Percentiles rank a stretch among this genome's conserved stretches.
Evolutionary conservation across 495 filamentous ascomycete species (phyloP).

Genomic region (Neurospora sp.): DNA sequence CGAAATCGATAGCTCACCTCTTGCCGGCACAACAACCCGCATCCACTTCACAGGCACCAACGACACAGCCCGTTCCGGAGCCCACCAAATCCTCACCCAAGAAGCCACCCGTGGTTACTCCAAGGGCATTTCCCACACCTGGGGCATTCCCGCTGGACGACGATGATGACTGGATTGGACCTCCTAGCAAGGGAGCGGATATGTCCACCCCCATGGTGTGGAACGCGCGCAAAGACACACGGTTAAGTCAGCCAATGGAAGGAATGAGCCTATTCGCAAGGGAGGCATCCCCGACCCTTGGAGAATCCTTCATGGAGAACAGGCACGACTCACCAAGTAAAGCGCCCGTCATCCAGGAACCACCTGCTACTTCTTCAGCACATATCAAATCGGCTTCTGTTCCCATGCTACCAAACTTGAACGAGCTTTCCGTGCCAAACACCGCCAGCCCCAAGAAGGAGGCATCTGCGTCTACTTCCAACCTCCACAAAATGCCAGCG

Average conservation of each 20-base stretch:
- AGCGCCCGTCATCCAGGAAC: slow-evolving; percentile 23
- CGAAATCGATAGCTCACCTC: slow-evolving; percentile 56
- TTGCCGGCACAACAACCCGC: slow-evolving; percentile 23
- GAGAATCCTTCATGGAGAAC: slow-evolving; percentile 16
- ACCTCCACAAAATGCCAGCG: slow-evolving; percentile 30
- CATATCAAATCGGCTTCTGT: slow-evolving; percentile 49
- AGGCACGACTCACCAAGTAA: slow-evolving; percentile 29
- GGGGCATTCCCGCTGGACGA: slow-evolving; percentile 51
- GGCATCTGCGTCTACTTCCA: slow-evolving; percentile 53
- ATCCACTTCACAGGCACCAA: slow-evolving; percentile 12
- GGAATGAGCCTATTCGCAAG: slow-evolving; percentile 44
- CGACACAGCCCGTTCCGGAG: slow-evolving; percentile 42
- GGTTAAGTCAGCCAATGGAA: slow-evolving; percentile 47
- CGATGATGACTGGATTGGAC: slow-evolving; percentile 79
- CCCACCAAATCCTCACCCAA: slow-evolving; percentile 21
- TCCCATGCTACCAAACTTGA: slow-evolving; percentile 37
- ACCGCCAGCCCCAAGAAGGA: slow-evolving; percentile 44
- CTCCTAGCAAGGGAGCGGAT: slow-evolving; percentile 30
- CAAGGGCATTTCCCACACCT: slow-evolving; percentile 20
- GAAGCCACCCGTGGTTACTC: slow-evolving; percentile 13
- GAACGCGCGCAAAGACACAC: slow-evolving; percentile 40
- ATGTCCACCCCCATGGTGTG: slow-evolving; percentile 17
- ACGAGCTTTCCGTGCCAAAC: slow-evolving; percentile 24
- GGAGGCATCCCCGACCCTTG: slow-evolving; percentile 22
- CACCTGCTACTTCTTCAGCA: slow-evolving; percentile 21